Evolutionary conservation across 306 rosid genomes (phyloP).

Genomic region (Hippophae tibetana): DNA sequence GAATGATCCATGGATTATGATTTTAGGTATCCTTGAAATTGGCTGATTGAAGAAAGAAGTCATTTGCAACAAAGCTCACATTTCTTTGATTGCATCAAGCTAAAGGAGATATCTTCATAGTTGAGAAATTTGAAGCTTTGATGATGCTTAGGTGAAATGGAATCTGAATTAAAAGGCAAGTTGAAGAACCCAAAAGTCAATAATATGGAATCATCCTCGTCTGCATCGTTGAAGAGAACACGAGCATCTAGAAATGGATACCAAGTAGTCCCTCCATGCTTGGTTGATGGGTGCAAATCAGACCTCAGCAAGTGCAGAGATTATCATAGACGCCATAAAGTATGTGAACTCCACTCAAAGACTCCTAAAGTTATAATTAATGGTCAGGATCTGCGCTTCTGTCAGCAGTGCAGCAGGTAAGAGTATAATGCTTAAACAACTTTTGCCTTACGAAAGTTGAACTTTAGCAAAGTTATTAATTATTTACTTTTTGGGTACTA

Average conservation of each 20-base stretch:
- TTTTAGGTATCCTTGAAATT: no score
- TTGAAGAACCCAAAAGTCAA: conserved; percentile 1
- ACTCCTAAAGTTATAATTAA: conserved; percentile 56
- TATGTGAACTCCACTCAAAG: conserved; percentile 76
- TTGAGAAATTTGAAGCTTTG: conserved; percentile 4
- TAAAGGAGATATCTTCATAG: conserved; percentile 2
- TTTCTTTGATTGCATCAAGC: background rate
- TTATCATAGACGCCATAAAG: conserved; percentile 74
- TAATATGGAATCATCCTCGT: conserved; percentile 21
- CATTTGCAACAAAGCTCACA: no score
- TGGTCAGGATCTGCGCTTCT: conserved; percentile 70
- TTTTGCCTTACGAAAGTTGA: no score
- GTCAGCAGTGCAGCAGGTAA: conserved; percentile 97
- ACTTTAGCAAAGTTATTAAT: no score
- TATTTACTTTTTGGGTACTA: no score
- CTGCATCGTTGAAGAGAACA: conserved; percentile 42
- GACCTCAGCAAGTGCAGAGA: conserved; percentile 81
- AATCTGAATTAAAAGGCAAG: conserved; percentile 10
- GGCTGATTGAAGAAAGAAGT: no score
- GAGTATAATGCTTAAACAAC: background rate
- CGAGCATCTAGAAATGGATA: conserved; percentile 33
- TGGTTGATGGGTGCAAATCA: conserved; percentile 67
- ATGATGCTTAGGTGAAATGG: conserved; percentile 10
- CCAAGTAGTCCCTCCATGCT: conserved; percentile 39
- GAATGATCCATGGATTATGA: no score